A percentile compares a stretch with the other conserved stretches of the same genome.
phyloP scores from a whole-genome alignment of 129 eudicot species.

The Lactuca saligna region DNA sequence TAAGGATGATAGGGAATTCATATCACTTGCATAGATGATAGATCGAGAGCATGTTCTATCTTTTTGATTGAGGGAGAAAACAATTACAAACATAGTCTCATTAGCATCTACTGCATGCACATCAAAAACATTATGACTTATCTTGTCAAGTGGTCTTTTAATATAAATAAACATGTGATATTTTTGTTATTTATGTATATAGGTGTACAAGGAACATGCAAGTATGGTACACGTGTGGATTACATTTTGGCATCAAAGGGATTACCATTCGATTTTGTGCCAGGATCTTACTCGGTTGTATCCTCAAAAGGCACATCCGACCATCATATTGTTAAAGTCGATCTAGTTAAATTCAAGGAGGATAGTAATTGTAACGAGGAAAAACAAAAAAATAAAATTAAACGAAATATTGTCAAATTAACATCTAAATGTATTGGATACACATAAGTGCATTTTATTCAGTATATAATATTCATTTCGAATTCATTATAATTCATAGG shows the following conservation, averaged over 20 bases:
- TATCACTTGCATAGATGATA: neutral
- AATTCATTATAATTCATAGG: neutral
- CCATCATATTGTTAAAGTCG: slow-evolving; percentile 86
- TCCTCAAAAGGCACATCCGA: slow-evolving; percentile 97
- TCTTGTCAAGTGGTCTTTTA: neutral
- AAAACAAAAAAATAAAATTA: slow-evolving; percentile 32
- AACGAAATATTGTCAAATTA: slow-evolving; percentile 36
- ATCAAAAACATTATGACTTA: neutral
- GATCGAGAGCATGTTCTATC: neutral
- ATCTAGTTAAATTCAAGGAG: slow-evolving; percentile 41
- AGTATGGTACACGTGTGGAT: slow-evolving; percentile 92
- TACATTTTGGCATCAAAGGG: slow-evolving; percentile 60
- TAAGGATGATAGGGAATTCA: too few relatives aligned
- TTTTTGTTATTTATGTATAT: slow-evolving; percentile 8
- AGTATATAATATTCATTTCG: neutral
- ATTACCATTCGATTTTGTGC: slow-evolving; percentile 55
- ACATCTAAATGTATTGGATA: slow-evolving; percentile 23
- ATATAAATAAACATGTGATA: neutral
- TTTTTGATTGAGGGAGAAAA: neutral
- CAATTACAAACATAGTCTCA: too few relatives aligned
- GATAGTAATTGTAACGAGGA: slow-evolving; percentile 8
- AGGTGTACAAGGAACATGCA: slow-evolving; percentile 96
- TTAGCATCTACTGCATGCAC: neutral
- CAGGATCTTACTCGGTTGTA: slow-evolving; percentile 78
- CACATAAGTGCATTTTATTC: neutral